Evolutionary conservation across 768 basidiomycete genomes (phyloP).

Genomic region (Leccinum variicolor): DNA sequence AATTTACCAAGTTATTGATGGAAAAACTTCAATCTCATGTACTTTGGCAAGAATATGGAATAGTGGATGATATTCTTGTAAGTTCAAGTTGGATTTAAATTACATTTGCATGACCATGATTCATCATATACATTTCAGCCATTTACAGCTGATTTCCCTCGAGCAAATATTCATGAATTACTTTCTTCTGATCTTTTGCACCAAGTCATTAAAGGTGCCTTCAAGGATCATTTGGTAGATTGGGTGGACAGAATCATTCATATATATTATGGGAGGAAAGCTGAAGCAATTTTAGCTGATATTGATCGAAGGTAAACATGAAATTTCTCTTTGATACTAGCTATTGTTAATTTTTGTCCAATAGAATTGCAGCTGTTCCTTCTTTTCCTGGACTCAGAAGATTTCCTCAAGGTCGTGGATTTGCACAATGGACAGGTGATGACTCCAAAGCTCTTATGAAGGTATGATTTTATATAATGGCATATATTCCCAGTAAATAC

Average conservation of each 20-base stretch:
- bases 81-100: not conserved
- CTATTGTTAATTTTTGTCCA: too few species aligned
- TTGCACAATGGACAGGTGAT: slow-evolving; percentile 1
- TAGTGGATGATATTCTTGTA: not conserved
- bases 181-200: not conserved
- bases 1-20: not conserved
- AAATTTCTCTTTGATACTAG: not conserved
- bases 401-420: not conserved
- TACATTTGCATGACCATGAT: not conserved
- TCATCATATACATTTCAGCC: not conserved
- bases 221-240: not conserved
- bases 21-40: not conserved
- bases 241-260: not conserved
- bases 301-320: not conserved
- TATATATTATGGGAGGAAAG: not conserved
- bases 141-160: not conserved
- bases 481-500: not conserved
- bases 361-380: not conserved
- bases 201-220: not conserved
- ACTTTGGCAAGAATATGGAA: not conserved
- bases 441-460: slow-evolving; percentile 1
- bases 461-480: not conserved
- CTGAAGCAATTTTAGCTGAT: not conserved
- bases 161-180: not conserved
- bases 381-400: not conserved